These are phyloP conservation scores for Cadophora sp. DNA, from an alignment of 2,329 filamentous ascomycete genomes.

Conservation along the genomic window DNA sequence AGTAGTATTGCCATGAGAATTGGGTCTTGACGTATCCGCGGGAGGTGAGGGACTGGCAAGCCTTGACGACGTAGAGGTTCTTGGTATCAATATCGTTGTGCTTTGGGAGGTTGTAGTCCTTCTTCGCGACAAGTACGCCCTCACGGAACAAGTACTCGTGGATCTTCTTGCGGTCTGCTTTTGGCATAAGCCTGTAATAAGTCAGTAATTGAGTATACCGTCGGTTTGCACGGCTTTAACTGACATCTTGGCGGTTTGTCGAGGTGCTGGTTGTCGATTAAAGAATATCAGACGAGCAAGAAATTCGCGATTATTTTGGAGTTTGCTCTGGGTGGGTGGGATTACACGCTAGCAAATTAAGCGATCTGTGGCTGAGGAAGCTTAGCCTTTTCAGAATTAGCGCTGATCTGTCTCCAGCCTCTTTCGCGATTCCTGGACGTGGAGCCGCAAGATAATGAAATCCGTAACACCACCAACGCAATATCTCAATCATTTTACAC, in stretches of 20 bases:
- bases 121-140: slow-evolving; percentile 94
- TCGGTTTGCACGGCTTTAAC: slow-evolving; percentile 16
- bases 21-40: slow-evolving; percentile 99
- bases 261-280: slow-evolving; percentile 24
- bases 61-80: slow-evolving; percentile 99
- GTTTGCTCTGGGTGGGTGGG: slow-evolving; percentile 7
- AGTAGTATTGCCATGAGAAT: slow-evolving; percentile 99
- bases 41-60: slow-evolving; percentile 96
- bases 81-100: slow-evolving; percentile 98
- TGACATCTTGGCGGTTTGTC: slow-evolving; percentile 54
- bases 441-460: no score
- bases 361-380: not conserved
- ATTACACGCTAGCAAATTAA: not conserved
- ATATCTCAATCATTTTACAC: no score
- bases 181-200: slow-evolving; percentile 93
- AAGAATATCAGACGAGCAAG: slow-evolving; percentile 2
- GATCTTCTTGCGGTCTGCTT: slow-evolving; percentile 99
- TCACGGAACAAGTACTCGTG: slow-evolving; percentile 99
- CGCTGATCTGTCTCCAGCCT: not conserved
- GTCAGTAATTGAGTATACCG: slow-evolving; percentile 22
- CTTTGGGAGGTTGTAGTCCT: slow-evolving; percentile 98
- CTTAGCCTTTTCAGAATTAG: not conserved
- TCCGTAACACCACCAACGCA: no score
- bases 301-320: slow-evolving; percentile 26
- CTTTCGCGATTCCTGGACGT: no score